Evolutionary conservation across 129 eudicot genomes (phyloP).

Genomic region (Arctium lappa): DNA sequence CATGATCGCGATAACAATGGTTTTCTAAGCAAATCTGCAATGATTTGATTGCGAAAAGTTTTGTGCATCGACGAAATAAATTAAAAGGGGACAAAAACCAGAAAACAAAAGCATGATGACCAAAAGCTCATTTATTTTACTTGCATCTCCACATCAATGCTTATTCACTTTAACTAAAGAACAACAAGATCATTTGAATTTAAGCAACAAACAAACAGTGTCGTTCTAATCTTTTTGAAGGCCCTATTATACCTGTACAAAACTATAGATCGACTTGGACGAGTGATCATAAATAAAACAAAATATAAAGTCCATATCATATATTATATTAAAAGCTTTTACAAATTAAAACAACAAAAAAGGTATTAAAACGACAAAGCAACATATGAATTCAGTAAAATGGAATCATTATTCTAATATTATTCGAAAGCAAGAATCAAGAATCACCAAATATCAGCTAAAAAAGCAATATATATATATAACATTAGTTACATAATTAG

Average conservation of each 20-base stretch:
- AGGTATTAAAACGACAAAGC: too few species aligned
- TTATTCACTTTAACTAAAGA: constrained; percentile 1
- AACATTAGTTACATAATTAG: too few species aligned
- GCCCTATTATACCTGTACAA: not conserved
- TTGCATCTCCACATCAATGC: constrained; percentile 5
- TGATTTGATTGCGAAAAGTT: not conserved
- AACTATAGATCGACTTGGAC: too few species aligned
- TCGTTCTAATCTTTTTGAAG: not conserved
- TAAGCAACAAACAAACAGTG: not conserved
- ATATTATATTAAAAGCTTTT: too few species aligned
- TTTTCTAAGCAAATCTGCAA: not conserved
- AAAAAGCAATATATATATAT: too few species aligned
- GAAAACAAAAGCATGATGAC: not conserved
- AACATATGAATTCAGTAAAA: too few species aligned
- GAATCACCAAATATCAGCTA: too few species aligned
- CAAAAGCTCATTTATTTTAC: not conserved
- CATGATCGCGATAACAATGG: not conserved
- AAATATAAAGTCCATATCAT: too few species aligned
- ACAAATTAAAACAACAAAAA: too few species aligned
- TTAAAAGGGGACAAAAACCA: not conserved
- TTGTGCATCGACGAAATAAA: not conserved
- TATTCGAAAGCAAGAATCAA: too few species aligned
- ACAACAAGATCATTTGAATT: not conserved
- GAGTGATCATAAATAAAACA: too few species aligned
- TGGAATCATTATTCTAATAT: too few species aligned